A percentile compares a stretch with the other conserved stretches of the same genome.
Evolutionary conservation across 495 filamentous ascomycete genomes (phyloP).

Genomic region (Glonium stellatum): DNA sequence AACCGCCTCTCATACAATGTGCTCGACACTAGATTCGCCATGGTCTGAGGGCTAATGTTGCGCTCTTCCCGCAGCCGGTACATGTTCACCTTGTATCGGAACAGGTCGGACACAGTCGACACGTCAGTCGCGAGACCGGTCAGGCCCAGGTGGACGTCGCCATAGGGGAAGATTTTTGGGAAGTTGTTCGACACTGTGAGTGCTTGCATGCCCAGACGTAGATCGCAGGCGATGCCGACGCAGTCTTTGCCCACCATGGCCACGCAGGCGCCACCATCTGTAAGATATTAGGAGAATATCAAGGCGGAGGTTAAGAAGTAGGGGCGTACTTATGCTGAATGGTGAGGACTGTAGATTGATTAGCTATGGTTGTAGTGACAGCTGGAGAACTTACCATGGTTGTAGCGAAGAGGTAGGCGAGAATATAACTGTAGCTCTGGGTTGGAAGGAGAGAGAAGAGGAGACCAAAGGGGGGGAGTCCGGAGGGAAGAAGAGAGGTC

Average conservation of each 20-base stretch:
- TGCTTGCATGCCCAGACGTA: slow-evolving; percentile 92
- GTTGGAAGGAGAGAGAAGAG: neutral
- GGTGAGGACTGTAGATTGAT: slow-evolving; percentile 19
- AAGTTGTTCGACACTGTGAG: slow-evolving; percentile 99
- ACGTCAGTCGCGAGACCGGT: slow-evolving; percentile 96
- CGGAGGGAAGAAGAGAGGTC: neutral
- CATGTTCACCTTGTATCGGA: slow-evolving; percentile 99
- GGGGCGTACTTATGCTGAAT: slow-evolving; percentile 27
- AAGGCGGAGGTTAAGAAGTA: neutral
- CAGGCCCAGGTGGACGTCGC: slow-evolving; percentile 90
- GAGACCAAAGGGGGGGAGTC: neutral
- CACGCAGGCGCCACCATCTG: slow-evolving; percentile 93
- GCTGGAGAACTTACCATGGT: slow-evolving; percentile 24
- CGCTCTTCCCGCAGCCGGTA: slow-evolving; percentile 98
- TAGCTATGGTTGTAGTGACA: slow-evolving; percentile 12
- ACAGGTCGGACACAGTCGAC: slow-evolving; percentile 87
- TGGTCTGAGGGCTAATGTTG: slow-evolving; percentile 83
- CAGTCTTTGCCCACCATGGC: slow-evolving; percentile 99
- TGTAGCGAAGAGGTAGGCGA: neutral
- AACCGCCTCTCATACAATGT: slow-evolving; percentile 91
- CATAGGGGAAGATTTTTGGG: slow-evolving; percentile 98
- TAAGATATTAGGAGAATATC: slow-evolving; percentile 14
- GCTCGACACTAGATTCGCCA: slow-evolving; percentile 90
- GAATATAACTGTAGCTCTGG: neutral
- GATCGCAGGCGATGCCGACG: slow-evolving; percentile 97